Percentiles rank a stretch among this genome's conserved stretches.
Evolutionary conservation across 129 eudicot genomes (phyloP).

Genomic region (Kitagawia praeruptora): DNA sequence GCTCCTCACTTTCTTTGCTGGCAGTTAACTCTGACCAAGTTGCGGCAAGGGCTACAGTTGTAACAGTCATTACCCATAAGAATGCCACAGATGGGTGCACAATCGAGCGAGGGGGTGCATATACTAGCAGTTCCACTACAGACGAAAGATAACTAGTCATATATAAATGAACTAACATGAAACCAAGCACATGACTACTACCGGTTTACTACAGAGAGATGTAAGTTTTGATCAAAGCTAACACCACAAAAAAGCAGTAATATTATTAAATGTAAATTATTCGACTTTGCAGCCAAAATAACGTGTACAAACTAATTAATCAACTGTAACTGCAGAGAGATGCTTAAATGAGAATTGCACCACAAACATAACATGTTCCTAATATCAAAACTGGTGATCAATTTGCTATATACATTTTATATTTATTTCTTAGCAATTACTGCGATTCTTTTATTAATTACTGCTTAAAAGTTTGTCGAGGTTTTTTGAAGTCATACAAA

Average conservation of each 20-base stretch:
- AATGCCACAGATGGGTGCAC: constrained; percentile 54
- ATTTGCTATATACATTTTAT: background rate
- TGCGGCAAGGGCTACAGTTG: constrained; percentile 52
- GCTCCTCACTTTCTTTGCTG: constrained; percentile 39
- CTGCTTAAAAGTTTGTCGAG: background rate
- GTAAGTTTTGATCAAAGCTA: background rate
- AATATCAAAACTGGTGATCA: background rate
- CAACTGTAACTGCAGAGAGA: background rate
- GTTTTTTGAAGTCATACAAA: background rate
- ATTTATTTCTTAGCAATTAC: background rate
- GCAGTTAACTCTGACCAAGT: constrained; percentile 61
- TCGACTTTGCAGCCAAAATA: background rate
- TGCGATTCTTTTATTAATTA: background rate
- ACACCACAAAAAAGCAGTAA: background rate
- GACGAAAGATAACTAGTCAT: background rate
- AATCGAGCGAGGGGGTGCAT: constrained; percentile 50
- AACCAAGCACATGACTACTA: background rate
- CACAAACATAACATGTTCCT: background rate
- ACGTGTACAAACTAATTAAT: no score
- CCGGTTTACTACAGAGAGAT: background rate
- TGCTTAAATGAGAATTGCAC: background rate
- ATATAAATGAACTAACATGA: background rate
- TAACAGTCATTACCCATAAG: constrained; percentile 74
- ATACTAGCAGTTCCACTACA: constrained; percentile 60
- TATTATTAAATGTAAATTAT: background rate